phyloP scores from a whole-genome alignment of 1,284 basidiomycete species.

The Ceratobasidium sp. region DNA sequence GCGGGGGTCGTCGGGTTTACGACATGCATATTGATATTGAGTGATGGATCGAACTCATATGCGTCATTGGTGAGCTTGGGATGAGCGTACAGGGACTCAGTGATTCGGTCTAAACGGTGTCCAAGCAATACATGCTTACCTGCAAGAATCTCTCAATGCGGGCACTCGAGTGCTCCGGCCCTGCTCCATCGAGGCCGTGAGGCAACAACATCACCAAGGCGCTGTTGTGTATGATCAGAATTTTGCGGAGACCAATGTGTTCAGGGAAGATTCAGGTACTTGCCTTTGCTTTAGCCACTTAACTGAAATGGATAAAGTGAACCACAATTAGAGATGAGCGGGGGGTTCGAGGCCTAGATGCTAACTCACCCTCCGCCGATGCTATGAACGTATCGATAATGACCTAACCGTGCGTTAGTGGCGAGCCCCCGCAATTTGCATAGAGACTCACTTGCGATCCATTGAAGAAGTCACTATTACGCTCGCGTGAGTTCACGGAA shows the following conservation, averaged over 20 bases:
- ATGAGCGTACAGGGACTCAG: neutral
- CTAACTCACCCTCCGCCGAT: slow-evolving; percentile 76
- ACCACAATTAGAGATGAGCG: neutral
- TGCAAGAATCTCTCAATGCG: slow-evolving; percentile 88
- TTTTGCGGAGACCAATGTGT: neutral
- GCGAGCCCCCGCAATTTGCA: neutral
- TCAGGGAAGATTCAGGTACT: neutral
- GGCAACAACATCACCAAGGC: slow-evolving; percentile 87
- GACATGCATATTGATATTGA: slow-evolving; percentile 81
- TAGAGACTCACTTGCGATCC: slow-evolving; percentile 70
- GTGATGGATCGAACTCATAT: slow-evolving; percentile 57
- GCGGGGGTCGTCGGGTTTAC: slow-evolving; percentile 87
- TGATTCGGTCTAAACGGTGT: neutral
- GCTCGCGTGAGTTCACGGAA: slow-evolving; percentile 46
- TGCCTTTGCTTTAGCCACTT: slow-evolving; percentile 90
- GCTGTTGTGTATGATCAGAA: slow-evolving; percentile 51
- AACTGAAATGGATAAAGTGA: slow-evolving; percentile 58
- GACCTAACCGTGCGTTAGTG: slow-evolving; percentile 57
- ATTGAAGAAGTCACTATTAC: slow-evolving; percentile 86
- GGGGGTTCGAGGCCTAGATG: neutral
- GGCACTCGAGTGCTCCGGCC: slow-evolving; percentile 89
- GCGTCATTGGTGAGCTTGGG: slow-evolving; percentile 75
- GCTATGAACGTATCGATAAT: slow-evolving; percentile 89
- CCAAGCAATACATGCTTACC: slow-evolving; percentile 56
- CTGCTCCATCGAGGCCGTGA: slow-evolving; percentile 88